These are phyloP conservation scores for Nymphaea thermarum DNA, from an alignment of 164 flowering plant species.

Conservation along the genomic window DNA sequence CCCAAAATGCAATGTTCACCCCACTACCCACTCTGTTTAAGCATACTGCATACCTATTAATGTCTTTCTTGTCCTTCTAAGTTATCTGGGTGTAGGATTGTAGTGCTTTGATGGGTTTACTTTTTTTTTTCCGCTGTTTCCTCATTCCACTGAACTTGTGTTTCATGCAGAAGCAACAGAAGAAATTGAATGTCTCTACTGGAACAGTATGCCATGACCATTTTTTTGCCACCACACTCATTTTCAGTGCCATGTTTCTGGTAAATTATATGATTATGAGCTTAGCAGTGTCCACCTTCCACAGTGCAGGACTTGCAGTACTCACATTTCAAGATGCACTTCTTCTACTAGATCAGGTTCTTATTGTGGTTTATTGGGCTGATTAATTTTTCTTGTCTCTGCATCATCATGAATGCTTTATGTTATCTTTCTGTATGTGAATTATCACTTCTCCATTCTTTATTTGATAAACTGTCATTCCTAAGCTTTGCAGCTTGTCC, in stretches of 20 bases:
- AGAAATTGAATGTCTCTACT: conserved; percentile 25
- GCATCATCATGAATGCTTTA: too few relatives aligned
- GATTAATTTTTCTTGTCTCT: background rate
- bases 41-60: too few relatives aligned
- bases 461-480: too few relatives aligned
- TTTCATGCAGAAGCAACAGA: conserved; percentile 28
- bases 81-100: too few relatives aligned
- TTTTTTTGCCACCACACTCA: conserved; percentile 50
- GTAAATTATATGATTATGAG: conserved; percentile 67
- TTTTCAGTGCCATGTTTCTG: conserved; percentile 73
- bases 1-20: too few relatives aligned
- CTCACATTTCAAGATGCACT: conserved; percentile 75
- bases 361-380: background rate
- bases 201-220: conserved; percentile 51
- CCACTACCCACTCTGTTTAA: too few relatives aligned
- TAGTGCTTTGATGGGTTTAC: too few relatives aligned
- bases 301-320: conserved; percentile 54
- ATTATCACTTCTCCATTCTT: too few relatives aligned
- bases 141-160: background rate
- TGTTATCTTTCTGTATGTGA: too few relatives aligned
- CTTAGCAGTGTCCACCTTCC: conserved; percentile 70
- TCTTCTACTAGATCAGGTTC: conserved; percentile 77
- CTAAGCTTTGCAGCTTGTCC: too few relatives aligned
- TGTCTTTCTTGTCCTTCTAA: too few relatives aligned
- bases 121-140: background rate